Percentiles rank a stretch among this genome's conserved stretches.
phyloP scores from a whole-genome alignment of 164 flowering plant species.

The Saururus chinensis region DNA sequence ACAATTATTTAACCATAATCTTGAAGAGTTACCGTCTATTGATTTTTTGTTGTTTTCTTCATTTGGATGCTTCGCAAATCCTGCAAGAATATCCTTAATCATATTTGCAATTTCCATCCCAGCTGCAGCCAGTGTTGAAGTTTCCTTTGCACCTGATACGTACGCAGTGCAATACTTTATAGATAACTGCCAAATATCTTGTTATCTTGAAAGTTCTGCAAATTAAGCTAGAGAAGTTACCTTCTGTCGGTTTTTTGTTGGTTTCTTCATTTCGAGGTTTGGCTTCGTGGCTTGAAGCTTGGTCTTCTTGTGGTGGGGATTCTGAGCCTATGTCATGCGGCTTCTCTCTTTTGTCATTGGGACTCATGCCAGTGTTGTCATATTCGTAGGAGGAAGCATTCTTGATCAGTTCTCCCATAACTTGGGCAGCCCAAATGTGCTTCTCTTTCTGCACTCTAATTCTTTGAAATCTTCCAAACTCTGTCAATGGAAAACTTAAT shows the following conservation, averaged over 20 bases:
- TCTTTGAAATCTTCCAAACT: not conserved
- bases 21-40: not conserved
- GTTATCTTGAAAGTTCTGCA: not conserved
- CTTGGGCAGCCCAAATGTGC: constrained; percentile 1
- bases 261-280: not conserved
- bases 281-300: not conserved
- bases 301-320: not conserved
- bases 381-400: not conserved
- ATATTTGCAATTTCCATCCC: no score
- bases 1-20: not conserved
- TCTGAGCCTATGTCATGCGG: not conserved
- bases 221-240: no score
- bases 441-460: not conserved
- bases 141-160: no score
- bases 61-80: not conserved
- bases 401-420: not conserved
- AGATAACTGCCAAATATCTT: not conserved
- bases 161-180: no score
- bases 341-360: not conserved
- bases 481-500: not conserved
- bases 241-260: not conserved
- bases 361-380: not conserved
- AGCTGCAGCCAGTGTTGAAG: no score
- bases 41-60: not conserved
- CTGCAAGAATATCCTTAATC: not conserved